Evolutionary conservation across 2,329 filamentous ascomycete genomes (phyloP), one percentile per base, ranked within the genome.

Genomic region (Calonectria honghensis): DNA sequence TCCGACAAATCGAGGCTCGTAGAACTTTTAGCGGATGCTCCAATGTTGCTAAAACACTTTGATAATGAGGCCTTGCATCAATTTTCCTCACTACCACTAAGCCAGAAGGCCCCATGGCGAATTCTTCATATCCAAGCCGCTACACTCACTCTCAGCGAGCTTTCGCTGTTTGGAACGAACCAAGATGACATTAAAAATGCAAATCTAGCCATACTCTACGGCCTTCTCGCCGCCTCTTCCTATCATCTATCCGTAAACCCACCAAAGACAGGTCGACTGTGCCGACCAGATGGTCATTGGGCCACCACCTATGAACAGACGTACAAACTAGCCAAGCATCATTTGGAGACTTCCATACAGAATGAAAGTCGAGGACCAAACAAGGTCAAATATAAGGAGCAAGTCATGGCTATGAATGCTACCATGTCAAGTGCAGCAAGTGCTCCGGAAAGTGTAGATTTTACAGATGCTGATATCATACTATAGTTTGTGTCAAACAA

Each of bases 391-490:
- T 59, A 59, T n/a, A 59, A 59, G 20, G 54, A 59, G 11, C 54
- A 59, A 35, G 29, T 59, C 31, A 59, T 59, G 54, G 54, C 54
- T 4, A 59, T 59, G 54, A 59, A 59, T 59, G 31, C 54, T 14
- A 37, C 32, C 20, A 59, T 59, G 54, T 59, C 54, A 2, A 59
- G 31, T 4, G 54, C 54, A 4, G 54, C 37, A 37, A 59, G 54
- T 59, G 13, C 1, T 13, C 20, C 4, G 10, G 9, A 10, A 59
- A 24, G 20, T 10, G 2, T 10, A 2, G 35, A 3, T 35, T 3
- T 11, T 6, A 5, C 20, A 13, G 20, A 16, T 5, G 14, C 54
- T 59, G 4, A 59, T 11, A 14, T 5, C 20, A 20, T 2, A 14
- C 27, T 35, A 0, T 4, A 59, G 54, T 59, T 59, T 24, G 54